Base-by-base conservation (phyloP, 2,329 filamentous ascomycete genomes). In the Aspergillus sp. region DNA sequence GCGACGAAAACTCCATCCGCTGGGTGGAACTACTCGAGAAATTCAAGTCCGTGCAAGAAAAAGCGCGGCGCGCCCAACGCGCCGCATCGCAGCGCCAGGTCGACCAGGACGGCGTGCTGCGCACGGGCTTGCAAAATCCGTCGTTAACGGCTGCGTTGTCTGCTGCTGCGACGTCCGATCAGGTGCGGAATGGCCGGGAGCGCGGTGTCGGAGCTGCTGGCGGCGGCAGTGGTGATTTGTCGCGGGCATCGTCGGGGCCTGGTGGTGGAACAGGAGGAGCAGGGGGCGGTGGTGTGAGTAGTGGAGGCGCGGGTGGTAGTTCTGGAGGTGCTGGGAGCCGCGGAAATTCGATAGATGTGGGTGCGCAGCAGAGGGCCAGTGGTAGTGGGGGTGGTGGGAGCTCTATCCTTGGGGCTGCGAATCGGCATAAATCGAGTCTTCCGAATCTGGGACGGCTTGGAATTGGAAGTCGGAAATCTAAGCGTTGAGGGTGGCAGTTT, bases 21-120 rank as follows among this genome's bases (percentile, higher is more conserved):
- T 98, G 93, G 93, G 81, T 79, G 2, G 93, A 98, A 57, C 76
- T 98, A 33, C 77, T 98, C 4, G 93, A 98, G 54, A 95, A 96
- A 62, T 98, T 98, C 70, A 86, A 87, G 55, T 81, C 78, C 44
- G 91, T 94, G 1, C 93, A 98, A 62, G 93, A 98, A 56, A 82
- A 81, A 50, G 86, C 90, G 4, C 79, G 89, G 46, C 78, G 88
- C 45, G 75, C 80, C 8, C 84, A 88, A 60, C 36, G 36, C 26
- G 74, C 82, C 49, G 67, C 70, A 51, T 65, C 68, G 0, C 65
- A 72, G 51, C 61, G 68, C 32, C 54, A 68, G 26, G 56, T 79
- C 44, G 74, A 74, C 43, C 65, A 75, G 41, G 77, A 79, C 9
- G 75, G 80, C 42, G 74, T 75, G 19, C 19, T 19, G 41, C 67